Evolutionary conservation across 2,329 filamentous ascomycete species (phyloP), one percentile per base, ranked within the genome.

Genomic region (Nothopassalora personata): DNA sequence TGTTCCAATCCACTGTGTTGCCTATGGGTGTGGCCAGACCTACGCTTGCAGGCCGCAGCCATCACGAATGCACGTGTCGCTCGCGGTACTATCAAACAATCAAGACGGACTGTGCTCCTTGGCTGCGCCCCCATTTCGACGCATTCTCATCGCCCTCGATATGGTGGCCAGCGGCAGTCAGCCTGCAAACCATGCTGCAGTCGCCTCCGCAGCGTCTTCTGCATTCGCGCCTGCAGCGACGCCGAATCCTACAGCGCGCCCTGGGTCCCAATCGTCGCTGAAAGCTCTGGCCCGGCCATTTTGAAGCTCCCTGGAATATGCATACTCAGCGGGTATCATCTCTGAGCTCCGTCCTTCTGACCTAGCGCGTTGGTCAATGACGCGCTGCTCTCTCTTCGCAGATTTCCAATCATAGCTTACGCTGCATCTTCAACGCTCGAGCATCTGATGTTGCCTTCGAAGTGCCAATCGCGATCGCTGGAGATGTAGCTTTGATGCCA

Each of bases 381-480:
- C 11, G 8, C 27, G 49, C 31, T 15, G 18, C 49, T 31, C 30
- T 31, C 30, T 5, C 23, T 10, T 51, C 28, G 5, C 19, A n/a
- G 6, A 51, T n/a, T 30, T 28, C 11, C 27, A 31, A 10, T n/a
- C 28, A 31, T 18, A 28, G 49, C 49, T 51, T 34, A 51, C 27
- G 30, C 27, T 51, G 49, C 49, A 33, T 51, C 49, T 55, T 66
- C 63, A 33, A 66, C 57, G 30, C 57, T 57, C 54, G 60, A 67
- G 58, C 67, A 69, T 51, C 61, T 62, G 53, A 72, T 68, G 36
- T 66, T 68, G 9, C 71, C 72, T 55, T 73, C 72, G 55, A 74
- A 71, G 57, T 74, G 72, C 72, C 71, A 74, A 55, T 73, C 71
- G 2, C 64, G 54, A 63, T 73, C 71, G 33, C 63, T 68, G 8